Evolutionary conservation across 495 filamentous ascomycete genomes (phyloP), one percentile per base, ranked within the genome.

Genomic region (Hapsidospora chrysogenum): DNA sequence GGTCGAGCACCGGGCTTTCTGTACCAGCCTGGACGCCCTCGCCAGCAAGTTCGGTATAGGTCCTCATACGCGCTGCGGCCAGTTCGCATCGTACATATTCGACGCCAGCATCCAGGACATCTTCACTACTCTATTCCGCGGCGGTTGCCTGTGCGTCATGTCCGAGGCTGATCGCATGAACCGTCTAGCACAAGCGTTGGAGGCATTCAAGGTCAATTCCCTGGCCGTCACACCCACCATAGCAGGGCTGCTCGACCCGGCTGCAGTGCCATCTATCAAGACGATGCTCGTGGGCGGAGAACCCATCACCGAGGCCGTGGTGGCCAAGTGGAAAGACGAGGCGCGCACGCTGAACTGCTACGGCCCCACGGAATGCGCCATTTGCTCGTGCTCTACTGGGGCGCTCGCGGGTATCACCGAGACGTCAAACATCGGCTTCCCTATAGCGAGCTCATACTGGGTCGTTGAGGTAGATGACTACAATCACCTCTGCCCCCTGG

Each of bases 401-500:
- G 14, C 8, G 17, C 7, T 7, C 8, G 8, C 1, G 47, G 52
- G n/a, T 7, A 11, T 53, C 10, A 44, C 56, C 1, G 46, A 57
- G 15, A 27, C 58, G 9, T 51, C 44, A 21, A 54, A 54, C 31
- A 57, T 66, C 22, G 57, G 55, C 4, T 51, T 49, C 3, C 56
- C 61, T 13, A 58, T 64, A 31, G 49, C 46, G 7, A 59, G 60
- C 3, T 53, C 45, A n/a, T 54, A 63, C 14, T 50, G 58, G 48
- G 50, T 66, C 29, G 63, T 64, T 13, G 60, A 56, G 29, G 57
- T 56, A 1, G 57, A 64, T 13, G 60, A 65, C 34, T 55, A 57
- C 23, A 57, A 56, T 35, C 56, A 55, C 13, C 56, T 55, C 15
- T 45, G 63, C 37, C 63, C 63, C 0, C 43, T 65, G 6, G 63